Evolutionary conservation across 1,284 basidiomycete species (phyloP).

Genomic region (Ganoderma lingzhi): DNA sequence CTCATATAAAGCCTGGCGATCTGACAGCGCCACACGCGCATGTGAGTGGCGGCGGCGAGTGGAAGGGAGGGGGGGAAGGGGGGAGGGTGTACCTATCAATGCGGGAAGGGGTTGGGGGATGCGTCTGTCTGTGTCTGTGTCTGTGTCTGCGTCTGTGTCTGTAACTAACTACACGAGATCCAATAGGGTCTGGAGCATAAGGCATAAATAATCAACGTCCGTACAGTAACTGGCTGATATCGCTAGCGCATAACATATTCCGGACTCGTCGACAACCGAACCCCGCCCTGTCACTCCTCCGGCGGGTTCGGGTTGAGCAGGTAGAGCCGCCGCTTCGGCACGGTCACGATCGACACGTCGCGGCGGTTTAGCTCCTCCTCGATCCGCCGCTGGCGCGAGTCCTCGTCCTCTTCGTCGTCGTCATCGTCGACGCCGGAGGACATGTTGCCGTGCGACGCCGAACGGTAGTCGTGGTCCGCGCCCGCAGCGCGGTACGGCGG

Average conservation of each 20-base stretch:
- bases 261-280: slow-evolving; percentile 17
- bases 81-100: slow-evolving; percentile 4
- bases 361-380: slow-evolving; percentile 82
- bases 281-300: slow-evolving; percentile 22
- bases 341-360: slow-evolving; percentile 82
- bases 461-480: slow-evolving; percentile 54
- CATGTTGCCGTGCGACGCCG: slow-evolving; percentile 40
- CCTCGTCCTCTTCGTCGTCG: slow-evolving; percentile 79
- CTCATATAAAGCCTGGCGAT: not conserved
- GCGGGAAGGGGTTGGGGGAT: slow-evolving; percentile 8
- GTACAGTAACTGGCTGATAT: slow-evolving; percentile 1
- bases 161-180: slow-evolving; percentile 23
- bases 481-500: slow-evolving; percentile 61
- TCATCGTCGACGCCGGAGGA: slow-evolving; percentile 53
- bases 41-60: not conserved
- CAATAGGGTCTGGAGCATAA: slow-evolving; percentile 29
- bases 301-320: slow-evolving; percentile 66
- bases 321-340: slow-evolving; percentile 77
- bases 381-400: slow-evolving; percentile 72
- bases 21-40: not conserved
- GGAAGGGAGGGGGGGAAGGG: not conserved
- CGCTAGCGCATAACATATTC: slow-evolving; percentile 10
- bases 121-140: slow-evolving; percentile 9
- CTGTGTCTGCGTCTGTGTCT: slow-evolving; percentile 1
- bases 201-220: slow-evolving; percentile 28